Base-by-base conservation (phyloP, 257 asterid genomes). In the Anisodus tanguticus region DNA sequence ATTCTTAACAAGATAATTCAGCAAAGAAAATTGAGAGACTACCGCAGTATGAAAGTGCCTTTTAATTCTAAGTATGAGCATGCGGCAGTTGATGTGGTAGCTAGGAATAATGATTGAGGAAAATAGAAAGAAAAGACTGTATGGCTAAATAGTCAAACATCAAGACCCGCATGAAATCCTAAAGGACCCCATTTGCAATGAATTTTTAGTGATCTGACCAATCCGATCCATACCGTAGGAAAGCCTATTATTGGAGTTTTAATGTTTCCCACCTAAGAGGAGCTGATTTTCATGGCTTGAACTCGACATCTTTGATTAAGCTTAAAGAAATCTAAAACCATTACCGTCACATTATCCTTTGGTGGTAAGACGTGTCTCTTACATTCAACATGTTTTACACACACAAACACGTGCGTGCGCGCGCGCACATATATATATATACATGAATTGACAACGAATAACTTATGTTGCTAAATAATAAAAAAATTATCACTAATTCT, bases 1-100 rank as follows among this genome's bases (percentile, higher is more conserved):
- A 11, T 76, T 11, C 35, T 76, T 74, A 41, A 49, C 62, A 76
- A 76, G 22, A 76, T 51, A 76, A 76, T 51, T 76, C 81, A 76
- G 12, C 63, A 49, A 76, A 22, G 60, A 76, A 19, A 26, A 22
- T 76, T 19, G 63, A 51, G 19, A 5, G 62, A 19, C 60, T 22
- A 12, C 47, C 63, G 2, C 3, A 51, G 84, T 81, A 81, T 81
- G 84, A 81, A 81, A 60, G 47, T 47, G 62, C 8, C 41, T 49
- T 67, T 6, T 66, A 49, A 39, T 60, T 68, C 66, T 7, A 47
- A 43, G 79, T 64, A 11, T 82, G 68, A 47, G 80, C 68, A 51
- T 67, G 85, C 79, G 45, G 43, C 7, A 49, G 5, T 51, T 49
- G 72, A 66, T 35, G 62, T 51, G 63, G 45, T 49, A 22, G 78